A percentile compares a stretch with the other conserved stretches of the same genome.
Evolutionary conservation across 2,329 filamentous ascomycete genomes (phyloP).

Genomic region (Fusarium nodosum): DNA sequence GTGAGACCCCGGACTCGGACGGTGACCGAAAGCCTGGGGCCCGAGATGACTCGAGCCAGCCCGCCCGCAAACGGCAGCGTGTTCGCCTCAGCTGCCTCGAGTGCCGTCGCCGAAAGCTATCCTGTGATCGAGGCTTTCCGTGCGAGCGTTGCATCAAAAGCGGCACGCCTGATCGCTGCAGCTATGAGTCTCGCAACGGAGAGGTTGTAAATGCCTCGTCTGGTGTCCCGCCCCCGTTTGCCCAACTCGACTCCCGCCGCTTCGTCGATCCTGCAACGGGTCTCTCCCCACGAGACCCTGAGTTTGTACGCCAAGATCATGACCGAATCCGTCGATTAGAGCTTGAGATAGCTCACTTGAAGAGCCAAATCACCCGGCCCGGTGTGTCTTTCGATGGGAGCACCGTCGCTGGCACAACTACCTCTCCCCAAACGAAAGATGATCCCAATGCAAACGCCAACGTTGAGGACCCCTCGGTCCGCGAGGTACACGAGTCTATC

Average conservation of each 20-base stretch:
- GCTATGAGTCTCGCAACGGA: constrained; percentile 69
- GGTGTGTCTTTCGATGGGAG: constrained; percentile 64
- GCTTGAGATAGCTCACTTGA: constrained; percentile 70
- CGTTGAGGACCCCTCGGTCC: constrained; percentile 53
- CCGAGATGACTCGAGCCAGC: constrained; percentile 52
- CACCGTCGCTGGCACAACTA: constrained; percentile 61
- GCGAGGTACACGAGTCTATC: constrained; percentile 58
- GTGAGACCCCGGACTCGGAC: constrained; percentile 58
- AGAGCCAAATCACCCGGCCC: constrained; percentile 64
- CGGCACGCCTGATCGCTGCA: constrained; percentile 70
- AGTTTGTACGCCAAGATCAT: constrained; percentile 62
- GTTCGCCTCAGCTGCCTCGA: constrained; percentile 72
- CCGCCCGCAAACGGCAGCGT: constrained; percentile 69
- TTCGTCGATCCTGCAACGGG: constrained; percentile 52
- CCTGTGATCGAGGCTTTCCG: constrained; percentile 72
- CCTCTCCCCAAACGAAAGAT: constrained; percentile 63
- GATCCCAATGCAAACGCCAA: constrained; percentile 52
- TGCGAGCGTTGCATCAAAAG: constrained; percentile 74
- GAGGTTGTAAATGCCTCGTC: constrained; percentile 64
- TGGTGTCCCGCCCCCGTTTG: constrained; percentile 60
- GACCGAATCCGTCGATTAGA: constrained; percentile 72
- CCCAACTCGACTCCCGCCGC: constrained; percentile 58
- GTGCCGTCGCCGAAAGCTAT: constrained; percentile 71
- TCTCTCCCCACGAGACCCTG: constrained; percentile 55
- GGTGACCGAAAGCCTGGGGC: constrained; percentile 48